Conservation (phyloP, 768 basidiomycete species). For the Collybiopsis confluens region DNA sequence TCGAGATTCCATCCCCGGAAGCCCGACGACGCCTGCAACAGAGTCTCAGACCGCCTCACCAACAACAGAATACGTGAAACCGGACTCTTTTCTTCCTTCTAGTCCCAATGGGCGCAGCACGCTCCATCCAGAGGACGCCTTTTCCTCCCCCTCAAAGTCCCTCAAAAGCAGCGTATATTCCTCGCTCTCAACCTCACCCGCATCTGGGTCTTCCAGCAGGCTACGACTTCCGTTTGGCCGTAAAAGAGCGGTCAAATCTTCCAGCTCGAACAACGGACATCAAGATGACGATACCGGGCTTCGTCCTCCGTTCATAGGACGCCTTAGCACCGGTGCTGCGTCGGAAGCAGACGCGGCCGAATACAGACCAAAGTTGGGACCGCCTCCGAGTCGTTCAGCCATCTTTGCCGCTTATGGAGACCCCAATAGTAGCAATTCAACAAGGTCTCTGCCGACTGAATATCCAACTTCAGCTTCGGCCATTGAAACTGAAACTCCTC, state of each 20-base stretch:
- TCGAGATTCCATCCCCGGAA: not conserved
- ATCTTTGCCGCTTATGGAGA: slow-evolving; percentile 60
- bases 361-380: slow-evolving; percentile 28
- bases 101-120: slow-evolving; percentile 13
- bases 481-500: slow-evolving; percentile 15
- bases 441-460: slow-evolving; percentile 57
- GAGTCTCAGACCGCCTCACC: slow-evolving; percentile 11
- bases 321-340: slow-evolving; percentile 31
- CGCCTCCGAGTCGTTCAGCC: slow-evolving; percentile 60
- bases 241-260: slow-evolving; percentile 20
- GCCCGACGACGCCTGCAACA: not conserved
- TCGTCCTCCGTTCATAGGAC: slow-evolving; percentile 23
- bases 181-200: slow-evolving; percentile 14
- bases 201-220: slow-evolving; percentile 34
- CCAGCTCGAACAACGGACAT: slow-evolving; percentile 11
- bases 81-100: slow-evolving; percentile 18
- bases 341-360: slow-evolving; percentile 42
- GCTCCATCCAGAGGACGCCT: slow-evolving; percentile 6
- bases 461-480: slow-evolving; percentile 19
- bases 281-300: slow-evolving; percentile 8
- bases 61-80: slow-evolving; percentile 24
- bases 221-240: slow-evolving; percentile 42
- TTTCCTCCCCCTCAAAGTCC: not conserved
- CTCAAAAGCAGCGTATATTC: slow-evolving; percentile 17
- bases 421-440: slow-evolving; percentile 48